Evolutionary conservation across 2,329 filamentous ascomycete genomes (phyloP).

Genomic region (Verruconis gallopava): DNA sequence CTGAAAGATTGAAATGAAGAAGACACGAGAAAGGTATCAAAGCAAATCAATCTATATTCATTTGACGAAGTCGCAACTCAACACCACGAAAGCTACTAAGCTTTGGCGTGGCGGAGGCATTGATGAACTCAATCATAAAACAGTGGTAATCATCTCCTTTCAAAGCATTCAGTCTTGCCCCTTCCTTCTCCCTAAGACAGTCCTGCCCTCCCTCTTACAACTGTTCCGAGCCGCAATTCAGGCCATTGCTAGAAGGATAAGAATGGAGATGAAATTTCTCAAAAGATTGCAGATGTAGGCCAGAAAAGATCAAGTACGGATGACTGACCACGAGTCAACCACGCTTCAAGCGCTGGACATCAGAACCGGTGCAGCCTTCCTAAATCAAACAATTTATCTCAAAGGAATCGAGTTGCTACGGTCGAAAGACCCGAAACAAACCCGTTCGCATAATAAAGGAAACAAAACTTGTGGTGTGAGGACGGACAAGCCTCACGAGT

Average conservation of each 20-base stretch:
- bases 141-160: too few species aligned
- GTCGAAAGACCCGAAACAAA: background rate
- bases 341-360: constrained; percentile 31
- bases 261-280: too few species aligned
- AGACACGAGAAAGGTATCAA: too few species aligned
- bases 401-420: constrained; percentile 11
- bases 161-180: too few species aligned
- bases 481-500: constrained; percentile 14
- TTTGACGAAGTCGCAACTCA: too few species aligned
- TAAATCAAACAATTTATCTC: constrained; percentile 11
- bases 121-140: too few species aligned
- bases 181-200: too few species aligned
- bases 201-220: background rate
- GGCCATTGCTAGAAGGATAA: background rate
- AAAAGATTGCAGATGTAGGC: background rate
- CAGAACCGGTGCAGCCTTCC: constrained; percentile 31
- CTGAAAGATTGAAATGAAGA: too few species aligned
- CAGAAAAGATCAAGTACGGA: constrained; percentile 9
- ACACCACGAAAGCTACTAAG: too few species aligned
- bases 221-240: background rate
- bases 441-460: background rate
- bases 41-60: too few species aligned
- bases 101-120: too few species aligned
- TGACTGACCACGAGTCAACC: constrained; percentile 38
- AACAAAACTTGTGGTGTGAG: background rate